Base-by-base conservation (phyloP, 176 grass and related monocot genomes). In the Eleusine coracana region DNA sequence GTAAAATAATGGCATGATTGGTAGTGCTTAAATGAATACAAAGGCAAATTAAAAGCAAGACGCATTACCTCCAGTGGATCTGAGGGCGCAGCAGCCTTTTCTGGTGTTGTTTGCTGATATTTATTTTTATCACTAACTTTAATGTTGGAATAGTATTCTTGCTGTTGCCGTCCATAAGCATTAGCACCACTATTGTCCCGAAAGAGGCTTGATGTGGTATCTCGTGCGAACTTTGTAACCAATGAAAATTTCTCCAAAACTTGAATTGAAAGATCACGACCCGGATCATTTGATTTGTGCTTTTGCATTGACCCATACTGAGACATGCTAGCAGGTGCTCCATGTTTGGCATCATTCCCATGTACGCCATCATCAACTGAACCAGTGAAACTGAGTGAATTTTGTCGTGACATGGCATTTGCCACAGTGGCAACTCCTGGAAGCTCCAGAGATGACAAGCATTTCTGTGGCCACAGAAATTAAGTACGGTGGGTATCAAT, bases 191-290 rank as follows among this genome's bases (percentile, higher is more conserved):
- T 93, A 87, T 66, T 82, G 38, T 96, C 93, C 50, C 87, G 83
- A 38, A 99, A 99, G 13, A 99, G 65, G 64, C 83, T 89, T 81
- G 96, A 94, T 70, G 93, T 99, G 49, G 96, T 96, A 41, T 99
- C 96, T 16, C 96, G 89, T 38, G 96, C 96, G 61, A 99, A 99
- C 71, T 91, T 93, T 28, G 96, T 99, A 73, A 99, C 96, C 56
- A 99, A 68, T 71, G 96, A 99, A 80, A 96, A 99, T 73, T 99
- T 99, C 85, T 99, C 96, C 78, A 99, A 80, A 54, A 96, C 96
- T 59, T 99, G 96, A 68, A 99, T 87, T 51, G 93, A 96, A 79
- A 94, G 73, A 79, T 94, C 92, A 59, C 87, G 92, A 49, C 86
- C 89, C 28, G 89, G 85, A 69, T 99, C 96, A 55, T 93, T 87